Base-by-base conservation (phyloP, 257 asterid species). In the Fraxinus cuspidata region DNA sequence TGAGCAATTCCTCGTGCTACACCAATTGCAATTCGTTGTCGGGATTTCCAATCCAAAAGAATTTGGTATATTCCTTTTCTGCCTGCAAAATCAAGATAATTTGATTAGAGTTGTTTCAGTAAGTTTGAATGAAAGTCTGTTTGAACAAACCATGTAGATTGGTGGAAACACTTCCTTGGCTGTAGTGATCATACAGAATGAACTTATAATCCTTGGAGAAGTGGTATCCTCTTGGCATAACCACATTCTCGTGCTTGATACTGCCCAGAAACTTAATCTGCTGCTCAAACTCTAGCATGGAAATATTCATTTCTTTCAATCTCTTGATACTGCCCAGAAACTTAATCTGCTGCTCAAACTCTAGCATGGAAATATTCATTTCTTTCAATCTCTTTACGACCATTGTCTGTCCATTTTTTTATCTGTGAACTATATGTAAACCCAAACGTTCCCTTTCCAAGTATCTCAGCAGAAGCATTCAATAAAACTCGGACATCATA, bases 41-140 rank as follows among this genome's bases (percentile, higher is more conserved):
- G 88, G 15, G 82, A 81, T 40, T 86, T 92, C 96, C 96, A 89
- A 78, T 90, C 91, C 29, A 90, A 56, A 9, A 9, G 9, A 38
- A 7, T 38, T 9, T n/a, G n/a, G n/a, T n/a, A n/a, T n/a, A n/a
- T n/a, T n/a, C n/a, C n/a, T n/a, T n/a, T n/a, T n/a, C n/a, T n/a
- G n/a, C n/a, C n/a, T n/a, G n/a, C n/a, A n/a, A n/a, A n/a, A n/a
- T n/a, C n/a, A n/a, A n/a, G n/a, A n/a, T 2, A 38, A 3, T 42
- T 42, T 42, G 18, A 42, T 42, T 42, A 40, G 2, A 42, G 3
- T 2, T 12, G 51, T 42, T 42, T 12, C 2, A 42, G 51, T 2
- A 42, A 42, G 12, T 12, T 2, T 38, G 64, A 81, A 81, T 84
- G 29, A 79, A 29, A 81, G 49, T 7, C 83, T 28, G 81, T 70